These are phyloP conservation scores for Suillus placidus DNA, from an alignment of 768 basidiomycete genomes.

Conservation along the genomic window DNA sequence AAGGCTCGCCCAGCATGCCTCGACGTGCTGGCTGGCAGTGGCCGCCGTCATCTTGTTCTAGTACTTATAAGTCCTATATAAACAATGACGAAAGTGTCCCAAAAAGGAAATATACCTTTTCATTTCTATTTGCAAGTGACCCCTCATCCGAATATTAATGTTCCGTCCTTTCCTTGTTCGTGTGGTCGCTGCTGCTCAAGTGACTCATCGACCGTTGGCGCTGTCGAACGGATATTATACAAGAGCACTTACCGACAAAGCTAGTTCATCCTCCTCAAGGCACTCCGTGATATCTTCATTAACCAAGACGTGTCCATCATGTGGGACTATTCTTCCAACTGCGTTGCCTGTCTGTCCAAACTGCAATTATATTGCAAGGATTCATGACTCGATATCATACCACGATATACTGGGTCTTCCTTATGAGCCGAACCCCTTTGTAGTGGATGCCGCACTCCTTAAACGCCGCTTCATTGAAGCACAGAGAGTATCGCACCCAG, in stretches of 20 bases:
- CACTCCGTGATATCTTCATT: slow-evolving; percentile 11
- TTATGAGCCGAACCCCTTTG: slow-evolving; percentile 67
- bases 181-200: neutral
- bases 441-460: slow-evolving; percentile 60
- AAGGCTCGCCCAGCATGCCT: neutral
- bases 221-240: neutral
- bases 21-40: no score
- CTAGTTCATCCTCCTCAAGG: neutral
- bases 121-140: neutral
- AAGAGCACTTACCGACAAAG: neutral
- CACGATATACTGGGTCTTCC: slow-evolving; percentile 72
- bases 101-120: neutral
- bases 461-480: slow-evolving; percentile 68
- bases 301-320: slow-evolving; percentile 57
- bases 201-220: neutral
- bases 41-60: neutral
- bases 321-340: slow-evolving; percentile 59
- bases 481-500: slow-evolving; percentile 84
- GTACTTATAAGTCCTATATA: neutral
- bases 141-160: slow-evolving; percentile 18
- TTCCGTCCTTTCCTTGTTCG: slow-evolving; percentile 2
- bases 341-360: slow-evolving; percentile 71
- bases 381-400: slow-evolving; percentile 58
- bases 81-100: neutral
- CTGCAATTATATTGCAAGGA: slow-evolving; percentile 68